Percentiles rank a stretch among this genome's conserved stretches.
These are phyloP conservation scores for Hymenoscyphus salicellus DNA, from an alignment of 2,329 filamentous ascomycete species.

Conservation along the genomic window DNA sequence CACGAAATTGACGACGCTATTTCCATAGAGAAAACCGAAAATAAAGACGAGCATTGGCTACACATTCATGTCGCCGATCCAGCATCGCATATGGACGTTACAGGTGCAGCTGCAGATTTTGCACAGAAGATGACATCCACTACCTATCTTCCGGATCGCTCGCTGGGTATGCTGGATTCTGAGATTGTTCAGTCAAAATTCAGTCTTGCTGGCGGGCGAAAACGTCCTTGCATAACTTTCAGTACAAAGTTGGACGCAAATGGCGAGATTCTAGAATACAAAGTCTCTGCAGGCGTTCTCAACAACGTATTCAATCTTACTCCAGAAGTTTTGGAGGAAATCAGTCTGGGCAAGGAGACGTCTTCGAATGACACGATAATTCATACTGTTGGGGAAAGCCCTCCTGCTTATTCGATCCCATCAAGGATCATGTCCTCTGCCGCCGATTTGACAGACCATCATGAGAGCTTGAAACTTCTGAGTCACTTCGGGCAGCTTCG, in stretches of 20 bases:
- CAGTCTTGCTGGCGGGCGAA: conserved; percentile 47
- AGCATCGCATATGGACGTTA: conserved; percentile 62
- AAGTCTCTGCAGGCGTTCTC: conserved; percentile 53
- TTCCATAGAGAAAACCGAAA: conserved; percentile 61
- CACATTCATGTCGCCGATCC: conserved; percentile 79
- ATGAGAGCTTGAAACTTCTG: conserved; percentile 49
- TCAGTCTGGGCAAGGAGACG: conserved; percentile 16
- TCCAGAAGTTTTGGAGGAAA: conserved; percentile 46
- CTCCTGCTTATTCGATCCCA: conserved; percentile 21
- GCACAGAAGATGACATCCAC: conserved; percentile 59
- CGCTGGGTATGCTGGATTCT: conserved; percentile 57
- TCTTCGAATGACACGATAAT: neutral
- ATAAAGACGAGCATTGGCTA: conserved; percentile 62
- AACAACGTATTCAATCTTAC: conserved; percentile 56
- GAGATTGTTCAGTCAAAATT: conserved; percentile 48
- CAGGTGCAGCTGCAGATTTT: conserved; percentile 56
- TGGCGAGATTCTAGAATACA: conserved; percentile 53
- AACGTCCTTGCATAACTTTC: conserved; percentile 57
- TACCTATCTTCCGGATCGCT: conserved; percentile 58
- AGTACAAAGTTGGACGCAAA: conserved; percentile 54
- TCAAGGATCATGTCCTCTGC: conserved; percentile 43
- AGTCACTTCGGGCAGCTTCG: conserved; percentile 46
- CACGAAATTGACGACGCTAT: conserved; percentile 76
- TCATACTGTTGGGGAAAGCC: conserved; percentile 19
- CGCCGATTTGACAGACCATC: conserved; percentile 42